A percentile compares a stretch with the other conserved stretches of the same genome.
These are phyloP conservation scores for Populus hybrid DNA, from an alignment of 441 rosid species.

Conservation along the genomic window DNA sequence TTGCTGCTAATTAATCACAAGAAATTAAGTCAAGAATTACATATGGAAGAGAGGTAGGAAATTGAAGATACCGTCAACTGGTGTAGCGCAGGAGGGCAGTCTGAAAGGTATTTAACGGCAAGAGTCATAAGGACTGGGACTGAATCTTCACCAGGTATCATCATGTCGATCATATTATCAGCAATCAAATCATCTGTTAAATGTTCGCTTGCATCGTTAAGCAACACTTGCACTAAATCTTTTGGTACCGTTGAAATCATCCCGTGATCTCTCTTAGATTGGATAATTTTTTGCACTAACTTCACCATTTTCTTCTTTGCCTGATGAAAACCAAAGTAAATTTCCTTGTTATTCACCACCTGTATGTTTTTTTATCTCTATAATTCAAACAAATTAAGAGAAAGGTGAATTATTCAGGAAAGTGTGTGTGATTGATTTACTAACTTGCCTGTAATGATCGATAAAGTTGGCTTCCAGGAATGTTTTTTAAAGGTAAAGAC, in stretches of 20 bases:
- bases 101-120: conserved; percentile 81
- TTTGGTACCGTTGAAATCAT: conserved; percentile 30
- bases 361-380: background rate
- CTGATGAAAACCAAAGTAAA: conserved; percentile 21
- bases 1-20: too few relatives aligned
- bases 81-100: conserved; percentile 67
- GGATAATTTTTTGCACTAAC: conserved; percentile 52
- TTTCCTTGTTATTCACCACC: background rate
- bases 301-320: conserved; percentile 92
- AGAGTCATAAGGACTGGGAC: conserved; percentile 92
- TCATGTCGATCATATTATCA: conserved; percentile 89
- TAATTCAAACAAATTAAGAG: background rate
- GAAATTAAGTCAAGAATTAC: too few relatives aligned
- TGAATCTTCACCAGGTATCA: conserved; percentile 98
- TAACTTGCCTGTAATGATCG: conserved; percentile 71
- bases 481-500: conserved; percentile 68
- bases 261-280: conserved; percentile 34
- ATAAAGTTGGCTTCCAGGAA: conserved; percentile 88
- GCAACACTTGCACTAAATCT: conserved; percentile 75
- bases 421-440: background rate
- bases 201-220: conserved; percentile 44
- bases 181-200: conserved; percentile 76
- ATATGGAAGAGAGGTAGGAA: background rate
- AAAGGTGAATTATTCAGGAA: background rate
- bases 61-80: conserved; percentile 48